These are phyloP conservation scores for Posidonia australis DNA, from an alignment of 106 monocot species.

Conservation along the genomic window DNA sequence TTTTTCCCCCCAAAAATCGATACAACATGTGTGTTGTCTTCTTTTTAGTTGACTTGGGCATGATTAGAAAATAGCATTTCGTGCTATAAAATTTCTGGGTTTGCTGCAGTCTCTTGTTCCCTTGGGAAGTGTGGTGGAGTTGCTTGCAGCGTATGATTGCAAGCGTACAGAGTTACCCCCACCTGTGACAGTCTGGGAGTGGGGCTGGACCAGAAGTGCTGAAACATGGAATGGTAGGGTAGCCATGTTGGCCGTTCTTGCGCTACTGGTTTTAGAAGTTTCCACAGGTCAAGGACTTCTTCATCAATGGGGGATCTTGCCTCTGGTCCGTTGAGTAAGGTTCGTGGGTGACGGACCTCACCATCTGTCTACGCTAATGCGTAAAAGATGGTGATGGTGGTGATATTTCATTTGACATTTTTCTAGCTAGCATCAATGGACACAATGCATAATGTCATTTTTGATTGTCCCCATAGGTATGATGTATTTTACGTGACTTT, in stretches of 20 bases:
- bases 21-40: background rate
- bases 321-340: slow-evolving; percentile 1
- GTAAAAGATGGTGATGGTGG: no score
- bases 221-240: slow-evolving; percentile 97
- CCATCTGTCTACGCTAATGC: no score
- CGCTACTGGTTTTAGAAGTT: slow-evolving; percentile 64
- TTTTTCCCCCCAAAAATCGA: background rate
- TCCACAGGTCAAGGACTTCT: slow-evolving; percentile 86
- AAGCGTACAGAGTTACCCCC: slow-evolving; percentile 78
- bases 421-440: no score
- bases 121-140: slow-evolving; percentile 90
- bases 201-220: slow-evolving; percentile 98
- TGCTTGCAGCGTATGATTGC: slow-evolving; percentile 81
- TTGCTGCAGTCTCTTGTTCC: slow-evolving; percentile 79
- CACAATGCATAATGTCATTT: no score
- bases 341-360: background rate
- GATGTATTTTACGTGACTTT: no score
- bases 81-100: background rate
- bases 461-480: no score
- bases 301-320: slow-evolving; percentile 84
- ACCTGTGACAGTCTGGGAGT: slow-evolving; percentile 83
- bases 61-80: background rate
- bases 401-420: no score
- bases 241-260: slow-evolving; percentile 92
- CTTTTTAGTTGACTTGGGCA: background rate